These are phyloP conservation scores for Coffea eugenioides DNA, from an alignment of 257 asterid genomes.

Conservation along the genomic window DNA sequence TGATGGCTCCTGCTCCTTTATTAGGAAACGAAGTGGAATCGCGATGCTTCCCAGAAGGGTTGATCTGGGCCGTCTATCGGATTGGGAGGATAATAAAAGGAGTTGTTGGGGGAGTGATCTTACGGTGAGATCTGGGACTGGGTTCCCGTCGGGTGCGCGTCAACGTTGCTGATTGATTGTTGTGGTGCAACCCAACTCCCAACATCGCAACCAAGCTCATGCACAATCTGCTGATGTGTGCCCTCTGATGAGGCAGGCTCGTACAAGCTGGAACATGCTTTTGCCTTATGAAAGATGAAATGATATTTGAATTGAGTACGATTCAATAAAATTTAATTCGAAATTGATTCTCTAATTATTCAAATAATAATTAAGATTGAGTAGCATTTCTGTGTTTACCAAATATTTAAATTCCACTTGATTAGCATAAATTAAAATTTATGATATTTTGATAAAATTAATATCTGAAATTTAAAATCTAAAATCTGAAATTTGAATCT, in stretches of 20 bases:
- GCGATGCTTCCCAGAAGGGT: not conserved
- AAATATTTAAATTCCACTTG: no score
- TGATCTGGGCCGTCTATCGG: not conserved
- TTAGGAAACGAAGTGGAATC: not conserved
- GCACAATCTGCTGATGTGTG: not conserved
- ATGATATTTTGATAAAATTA: no score
- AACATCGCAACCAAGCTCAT: not conserved
- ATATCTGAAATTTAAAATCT: no score
- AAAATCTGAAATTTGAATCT: no score
- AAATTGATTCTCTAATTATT: no score
- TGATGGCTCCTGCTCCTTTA: not conserved
- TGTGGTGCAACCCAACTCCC: not conserved
- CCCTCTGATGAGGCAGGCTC: constrained; percentile 20
- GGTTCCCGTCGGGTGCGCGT: not conserved
- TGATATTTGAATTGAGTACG: no score
- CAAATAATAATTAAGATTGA: no score
- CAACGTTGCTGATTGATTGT: not conserved
- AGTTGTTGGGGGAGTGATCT: not conserved
- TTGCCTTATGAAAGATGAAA: no score
- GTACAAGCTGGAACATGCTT: not conserved
- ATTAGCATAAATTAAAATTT: no score
- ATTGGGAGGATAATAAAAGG: not conserved
- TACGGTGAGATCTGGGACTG: not conserved
- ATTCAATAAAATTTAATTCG: no score
- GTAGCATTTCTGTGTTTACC: no score